Evolutionary conservation across 352 stramenopile species (phyloP).

Genomic region (Phytophthora sansomeana): DNA sequence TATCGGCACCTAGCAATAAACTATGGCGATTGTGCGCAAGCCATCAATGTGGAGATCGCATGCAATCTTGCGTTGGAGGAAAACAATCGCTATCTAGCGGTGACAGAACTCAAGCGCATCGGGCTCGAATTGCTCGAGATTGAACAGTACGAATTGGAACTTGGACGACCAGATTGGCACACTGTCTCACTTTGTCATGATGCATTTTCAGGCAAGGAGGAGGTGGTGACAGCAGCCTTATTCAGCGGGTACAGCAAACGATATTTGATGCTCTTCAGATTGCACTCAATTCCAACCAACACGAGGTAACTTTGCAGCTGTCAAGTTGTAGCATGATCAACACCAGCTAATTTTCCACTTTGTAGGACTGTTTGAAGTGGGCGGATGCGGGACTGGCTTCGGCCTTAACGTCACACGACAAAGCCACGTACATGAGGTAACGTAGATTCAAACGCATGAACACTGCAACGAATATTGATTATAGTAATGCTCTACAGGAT

Average conservation of each 20-base stretch:
- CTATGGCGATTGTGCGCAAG: conserved; percentile 59
- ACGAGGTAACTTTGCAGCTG: conserved; percentile 40
- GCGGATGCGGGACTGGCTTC: conserved; percentile 39
- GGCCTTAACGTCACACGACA: conserved; percentile 34
- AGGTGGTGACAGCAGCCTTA: conserved; percentile 11
- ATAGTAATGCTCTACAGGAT: conserved; percentile 23
- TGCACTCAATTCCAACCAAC: conserved; percentile 42
- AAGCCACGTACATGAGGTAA: conserved; percentile 70
- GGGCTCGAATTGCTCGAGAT: conserved; percentile 33
- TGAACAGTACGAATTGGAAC: conserved; percentile 31
- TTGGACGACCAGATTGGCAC: not conserved
- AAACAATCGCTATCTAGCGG: conserved; percentile 39
- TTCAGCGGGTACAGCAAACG: conserved; percentile 41
- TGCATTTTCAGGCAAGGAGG: conserved; percentile 21
- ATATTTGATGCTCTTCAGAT: conserved; percentile 61
- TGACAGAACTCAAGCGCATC: conserved; percentile 55
- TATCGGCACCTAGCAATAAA: conserved; percentile 71
- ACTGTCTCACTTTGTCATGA: conserved; percentile 1
- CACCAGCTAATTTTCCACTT: not conserved
- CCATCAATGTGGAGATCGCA: conserved; percentile 76
- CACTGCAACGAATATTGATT: conserved; percentile 2
- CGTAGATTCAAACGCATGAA: not conserved
- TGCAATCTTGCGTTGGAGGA: conserved; percentile 55
- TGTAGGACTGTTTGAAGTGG: conserved; percentile 64
- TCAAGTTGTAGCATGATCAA: not conserved